phyloP scores from a whole-genome alignment of 2,329 filamentous ascomycete species.

The Talaromyces funiculosus region DNA sequence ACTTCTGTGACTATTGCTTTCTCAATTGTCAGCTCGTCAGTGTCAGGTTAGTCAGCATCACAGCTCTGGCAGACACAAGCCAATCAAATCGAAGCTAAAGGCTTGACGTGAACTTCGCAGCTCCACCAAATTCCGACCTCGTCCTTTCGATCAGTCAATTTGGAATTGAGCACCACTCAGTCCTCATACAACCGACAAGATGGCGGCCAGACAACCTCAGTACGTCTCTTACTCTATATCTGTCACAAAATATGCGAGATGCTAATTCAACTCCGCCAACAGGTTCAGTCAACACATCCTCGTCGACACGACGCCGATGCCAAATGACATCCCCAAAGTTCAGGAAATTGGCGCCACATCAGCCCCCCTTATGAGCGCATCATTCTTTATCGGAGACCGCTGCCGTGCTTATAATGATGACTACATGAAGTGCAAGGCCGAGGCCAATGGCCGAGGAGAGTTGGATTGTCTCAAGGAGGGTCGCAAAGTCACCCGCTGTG shows the following conservation, averaged over 20 bases:
- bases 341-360: constrained; percentile 90
- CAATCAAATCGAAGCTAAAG: constrained; percentile 32
- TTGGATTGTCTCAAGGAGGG: constrained; percentile 94
- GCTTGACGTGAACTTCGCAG: constrained; percentile 30
- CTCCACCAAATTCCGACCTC: constrained; percentile 13
- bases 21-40: neutral
- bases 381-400: constrained; percentile 94
- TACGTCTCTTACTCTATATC: constrained; percentile 19
- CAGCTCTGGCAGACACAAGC: constrained; percentile 15
- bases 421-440: constrained; percentile 99
- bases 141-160: neutral
- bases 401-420: constrained; percentile 97
- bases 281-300: constrained; percentile 95
- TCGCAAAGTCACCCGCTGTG: constrained; percentile 91
- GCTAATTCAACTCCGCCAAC: constrained; percentile 20
- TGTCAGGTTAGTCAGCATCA: constrained; percentile 14
- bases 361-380: constrained; percentile 82
- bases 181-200: constrained; percentile 21
- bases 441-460: constrained; percentile 85
- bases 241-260: constrained; percentile 20
- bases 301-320: constrained; percentile 93
- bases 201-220: constrained; percentile 30
- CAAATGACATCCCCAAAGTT: constrained; percentile 84
- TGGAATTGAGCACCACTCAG: constrained; percentile 12
- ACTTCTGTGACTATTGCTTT: neutral